These are phyloP conservation scores for Yueomyces sinensis DNA, from an alignment of 805 yeast genomes.

Conservation along the genomic window DNA sequence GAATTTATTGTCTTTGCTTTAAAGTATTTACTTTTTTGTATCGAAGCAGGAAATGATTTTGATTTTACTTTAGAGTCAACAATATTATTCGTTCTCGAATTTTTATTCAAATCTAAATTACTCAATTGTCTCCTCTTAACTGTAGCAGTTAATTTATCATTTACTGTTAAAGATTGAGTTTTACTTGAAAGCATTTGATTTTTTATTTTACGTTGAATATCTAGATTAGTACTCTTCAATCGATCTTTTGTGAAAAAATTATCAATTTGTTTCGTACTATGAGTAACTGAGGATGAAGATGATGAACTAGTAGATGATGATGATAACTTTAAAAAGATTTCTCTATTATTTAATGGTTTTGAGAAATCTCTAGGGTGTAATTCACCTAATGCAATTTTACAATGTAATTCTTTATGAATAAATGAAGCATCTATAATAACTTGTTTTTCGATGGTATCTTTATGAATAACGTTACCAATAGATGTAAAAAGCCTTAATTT, in stretches of 20 bases:
- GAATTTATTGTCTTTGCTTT: too few relatives aligned
- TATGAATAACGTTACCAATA: conserved; percentile 26
- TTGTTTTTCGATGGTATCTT: conserved; percentile 6
- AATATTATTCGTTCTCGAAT: neutral
- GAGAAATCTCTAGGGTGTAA: conserved; percentile 42
- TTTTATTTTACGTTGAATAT: neutral
- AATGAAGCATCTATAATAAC: conserved; percentile 19
- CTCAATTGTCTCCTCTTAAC: conserved; percentile 15
- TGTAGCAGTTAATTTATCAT: conserved; percentile 11
- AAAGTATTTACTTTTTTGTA: too few relatives aligned
- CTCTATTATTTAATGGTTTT: conserved; percentile 24
- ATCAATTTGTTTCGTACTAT: conserved; percentile 8
- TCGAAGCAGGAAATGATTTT: too few relatives aligned
- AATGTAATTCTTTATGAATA: conserved; percentile 35
- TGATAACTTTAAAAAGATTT: conserved; percentile 14
- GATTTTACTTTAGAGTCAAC: too few relatives aligned
- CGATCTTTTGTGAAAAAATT: conserved; percentile 10
- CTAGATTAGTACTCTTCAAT: neutral
- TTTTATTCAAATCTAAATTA: neutral
- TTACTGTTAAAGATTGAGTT: neutral
- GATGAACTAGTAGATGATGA: conserved; percentile 11
- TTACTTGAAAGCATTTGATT: neutral
- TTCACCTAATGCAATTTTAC: conserved; percentile 47
- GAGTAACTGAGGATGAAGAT: neutral
- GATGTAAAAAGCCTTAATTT: conserved; percentile 10